Percentiles rank a stretch among this genome's conserved stretches.
These are phyloP conservation scores for Magnolia kwangsiensis DNA, from an alignment of 164 flowering plant species.

Conservation along the genomic window DNA sequence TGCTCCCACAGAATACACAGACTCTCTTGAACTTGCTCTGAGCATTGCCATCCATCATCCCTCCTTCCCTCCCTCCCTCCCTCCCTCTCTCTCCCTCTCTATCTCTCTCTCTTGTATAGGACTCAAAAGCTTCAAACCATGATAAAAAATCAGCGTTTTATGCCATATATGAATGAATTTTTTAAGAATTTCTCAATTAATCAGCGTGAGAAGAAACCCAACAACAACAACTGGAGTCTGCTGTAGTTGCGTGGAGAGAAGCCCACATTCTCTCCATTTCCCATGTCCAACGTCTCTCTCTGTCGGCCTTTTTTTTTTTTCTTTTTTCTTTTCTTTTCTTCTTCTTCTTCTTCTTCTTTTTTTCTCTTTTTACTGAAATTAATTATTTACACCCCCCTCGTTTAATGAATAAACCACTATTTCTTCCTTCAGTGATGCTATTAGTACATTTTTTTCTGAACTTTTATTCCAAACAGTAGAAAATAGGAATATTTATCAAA, in stretches of 20 bases:
- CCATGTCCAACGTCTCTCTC: not conserved
- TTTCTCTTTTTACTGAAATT: too few relatives aligned
- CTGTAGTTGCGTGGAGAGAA: conserved; percentile 4
- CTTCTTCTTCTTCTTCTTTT: too few relatives aligned
- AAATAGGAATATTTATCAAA: too few relatives aligned
- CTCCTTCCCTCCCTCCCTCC: not conserved
- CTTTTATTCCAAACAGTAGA: too few relatives aligned
- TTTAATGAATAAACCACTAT: too few relatives aligned
- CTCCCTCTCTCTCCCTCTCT: not conserved
- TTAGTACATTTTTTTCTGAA: too few relatives aligned
- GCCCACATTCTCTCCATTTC: conserved; percentile 6
- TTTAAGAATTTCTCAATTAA: not conserved
- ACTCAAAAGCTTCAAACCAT: not conserved
- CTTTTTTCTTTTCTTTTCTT: not conserved
- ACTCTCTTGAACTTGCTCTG: conserved; percentile 47
- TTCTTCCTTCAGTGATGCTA: too few relatives aligned
- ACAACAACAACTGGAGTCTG: conserved; percentile 2
- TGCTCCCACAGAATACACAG: conserved; percentile 79
- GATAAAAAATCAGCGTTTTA: not conserved
- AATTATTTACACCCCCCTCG: too few relatives aligned
- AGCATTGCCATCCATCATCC: conserved; percentile 3
- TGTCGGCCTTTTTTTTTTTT: not conserved
- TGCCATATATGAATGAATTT: not conserved
- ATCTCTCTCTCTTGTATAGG: not conserved
- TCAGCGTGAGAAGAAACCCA: not conserved